phyloP scores from a whole-genome alignment of 2,329 filamentous ascomycete species.

The Colletotrichum eleusines region DNA sequence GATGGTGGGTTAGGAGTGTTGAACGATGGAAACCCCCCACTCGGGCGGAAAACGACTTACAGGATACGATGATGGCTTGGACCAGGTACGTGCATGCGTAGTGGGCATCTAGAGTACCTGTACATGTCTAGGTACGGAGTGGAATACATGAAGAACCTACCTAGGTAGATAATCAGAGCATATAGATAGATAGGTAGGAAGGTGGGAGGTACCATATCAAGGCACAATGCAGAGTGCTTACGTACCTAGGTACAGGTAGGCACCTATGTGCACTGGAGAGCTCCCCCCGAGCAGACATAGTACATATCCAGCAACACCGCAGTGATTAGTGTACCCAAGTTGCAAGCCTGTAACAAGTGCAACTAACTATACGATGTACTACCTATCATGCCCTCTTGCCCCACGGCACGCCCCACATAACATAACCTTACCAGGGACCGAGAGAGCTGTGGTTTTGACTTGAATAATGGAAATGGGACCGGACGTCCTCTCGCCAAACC shows the following conservation, averaged over 20 bases:
- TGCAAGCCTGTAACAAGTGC: slow-evolving; percentile 12
- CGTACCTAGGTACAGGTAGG: no score
- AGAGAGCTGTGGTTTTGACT: background rate
- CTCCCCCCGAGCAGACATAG: no score
- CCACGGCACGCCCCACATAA: background rate
- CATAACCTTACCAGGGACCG: background rate
- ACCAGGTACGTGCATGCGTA: background rate
- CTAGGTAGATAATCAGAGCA: no score
- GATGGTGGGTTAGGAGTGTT: background rate
- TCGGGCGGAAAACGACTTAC: slow-evolving; percentile 21
- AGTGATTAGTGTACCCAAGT: background rate
- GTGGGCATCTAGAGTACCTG: no score
- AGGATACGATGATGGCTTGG: slow-evolving; percentile 1
- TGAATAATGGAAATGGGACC: slow-evolving; percentile 1
- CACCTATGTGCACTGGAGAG: no score
- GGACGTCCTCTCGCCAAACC: slow-evolving; percentile 14
- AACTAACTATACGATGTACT: background rate
- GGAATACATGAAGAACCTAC: no score
- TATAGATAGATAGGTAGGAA: no score
- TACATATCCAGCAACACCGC: background rate
- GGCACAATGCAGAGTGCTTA: no score
- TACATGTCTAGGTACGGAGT: no score
- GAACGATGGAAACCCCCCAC: slow-evolving; percentile 11
- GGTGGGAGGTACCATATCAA: no score
- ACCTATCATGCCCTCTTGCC: background rate